Percentiles rank a stretch among this genome's conserved stretches.
Evolutionary conservation across 139 green algal species (phyloP).

Genomic region (Chlamydomonas schloesseri): DNA sequence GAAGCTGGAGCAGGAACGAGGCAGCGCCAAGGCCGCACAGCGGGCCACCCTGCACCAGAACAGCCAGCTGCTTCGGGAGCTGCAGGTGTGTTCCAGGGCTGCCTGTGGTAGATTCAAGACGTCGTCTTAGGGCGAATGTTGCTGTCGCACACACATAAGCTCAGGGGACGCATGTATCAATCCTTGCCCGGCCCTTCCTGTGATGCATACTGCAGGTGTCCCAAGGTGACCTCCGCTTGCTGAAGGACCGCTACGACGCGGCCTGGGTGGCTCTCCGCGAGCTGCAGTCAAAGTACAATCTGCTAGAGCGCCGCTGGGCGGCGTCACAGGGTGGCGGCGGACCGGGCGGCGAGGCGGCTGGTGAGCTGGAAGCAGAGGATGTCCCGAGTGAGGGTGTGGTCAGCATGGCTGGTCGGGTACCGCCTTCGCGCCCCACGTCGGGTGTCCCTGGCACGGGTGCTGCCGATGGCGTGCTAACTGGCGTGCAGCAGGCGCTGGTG

Average conservation of each 20-base stretch:
- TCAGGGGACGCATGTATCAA: too few species aligned
- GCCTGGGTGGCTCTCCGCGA: slow-evolving; percentile 30
- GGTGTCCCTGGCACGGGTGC: background rate
- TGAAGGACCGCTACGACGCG: slow-evolving; percentile 2
- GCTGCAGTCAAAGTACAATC: slow-evolving; percentile 25
- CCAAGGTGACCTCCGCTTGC: slow-evolving; percentile 11
- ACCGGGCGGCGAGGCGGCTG: background rate
- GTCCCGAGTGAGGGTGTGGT: background rate
- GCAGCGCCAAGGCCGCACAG: background rate
- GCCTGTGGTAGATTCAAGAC: background rate
- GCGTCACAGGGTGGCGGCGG: background rate
- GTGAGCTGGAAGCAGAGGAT: background rate
- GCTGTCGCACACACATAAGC: too few species aligned
- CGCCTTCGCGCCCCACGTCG: slow-evolving; percentile 17
- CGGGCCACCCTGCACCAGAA: slow-evolving; percentile 31
- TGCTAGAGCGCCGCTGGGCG: slow-evolving; percentile 1
- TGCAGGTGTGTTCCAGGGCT: slow-evolving; percentile 37
- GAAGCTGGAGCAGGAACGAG: slow-evolving; percentile 32
- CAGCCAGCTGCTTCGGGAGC: slow-evolving; percentile 52
- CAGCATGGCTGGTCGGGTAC: slow-evolving; percentile 41
- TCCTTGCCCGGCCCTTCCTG: too few species aligned
- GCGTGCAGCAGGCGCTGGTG: background rate
- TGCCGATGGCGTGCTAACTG: background rate
- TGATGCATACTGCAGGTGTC: background rate
- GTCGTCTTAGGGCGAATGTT: too few species aligned